Percentiles rank a stretch among this genome's conserved stretches.
Conservation (phyloP, 129 eudicot genomes). For the Saussurea involucrata region DNA sequence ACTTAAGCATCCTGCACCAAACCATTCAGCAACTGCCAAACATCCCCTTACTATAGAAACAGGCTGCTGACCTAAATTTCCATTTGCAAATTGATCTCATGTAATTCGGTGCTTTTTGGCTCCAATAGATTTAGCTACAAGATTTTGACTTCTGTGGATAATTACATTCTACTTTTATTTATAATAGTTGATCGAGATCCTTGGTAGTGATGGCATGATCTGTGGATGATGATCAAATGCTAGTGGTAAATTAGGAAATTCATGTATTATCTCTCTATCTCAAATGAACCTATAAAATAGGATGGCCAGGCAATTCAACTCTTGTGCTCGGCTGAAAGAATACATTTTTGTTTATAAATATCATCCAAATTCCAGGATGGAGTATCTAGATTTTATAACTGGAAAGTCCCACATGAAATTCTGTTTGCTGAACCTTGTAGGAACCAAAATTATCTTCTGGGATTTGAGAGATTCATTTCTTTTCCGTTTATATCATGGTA, state of each 20-base stretch:
- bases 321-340: neutral
- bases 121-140: neutral
- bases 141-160: neutral
- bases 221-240: neutral
- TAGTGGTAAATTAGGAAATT: neutral
- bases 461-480: constrained; percentile 80
- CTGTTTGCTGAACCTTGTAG: constrained; percentile 42
- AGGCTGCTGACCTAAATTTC: neutral
- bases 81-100: neutral
- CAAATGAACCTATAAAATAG: neutral
- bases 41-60: too few species aligned
- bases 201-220: neutral
- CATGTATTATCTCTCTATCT: neutral
- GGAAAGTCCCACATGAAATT: neutral
- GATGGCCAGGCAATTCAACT: neutral
- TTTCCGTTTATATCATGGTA: constrained; percentile 65
- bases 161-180: neutral
- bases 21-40: too few species aligned
- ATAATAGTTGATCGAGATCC: neutral
- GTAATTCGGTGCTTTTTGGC: neutral
- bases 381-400: neutral
- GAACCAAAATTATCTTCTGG: constrained; percentile 79
- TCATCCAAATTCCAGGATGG: neutral
- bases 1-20: too few species aligned
- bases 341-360: neutral